Evolutionary conservation across 2,329 filamentous ascomycete species (phyloP), one percentile per base, ranked within the genome.

Genomic region (Esteya vermicola): DNA sequence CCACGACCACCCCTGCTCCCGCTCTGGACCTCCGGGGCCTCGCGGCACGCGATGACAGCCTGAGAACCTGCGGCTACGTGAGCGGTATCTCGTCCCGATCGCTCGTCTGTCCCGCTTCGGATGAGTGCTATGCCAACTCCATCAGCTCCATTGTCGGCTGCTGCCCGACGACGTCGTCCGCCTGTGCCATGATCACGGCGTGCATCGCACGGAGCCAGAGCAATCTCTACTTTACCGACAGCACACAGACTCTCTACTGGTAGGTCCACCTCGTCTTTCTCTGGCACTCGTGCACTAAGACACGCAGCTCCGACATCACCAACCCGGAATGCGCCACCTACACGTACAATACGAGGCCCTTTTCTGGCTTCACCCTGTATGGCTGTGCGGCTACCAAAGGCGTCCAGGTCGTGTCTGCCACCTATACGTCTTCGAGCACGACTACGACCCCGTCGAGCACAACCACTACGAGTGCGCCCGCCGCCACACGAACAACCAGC

Each of bases 281-380:
- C 13, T 33, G 13, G 4, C 16, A 6, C 6, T 27, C 13, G 16
- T n/a, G 20, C n/a, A 10, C 30, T 6, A 20, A 18, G 6, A 22
- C 33, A 22, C 6, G 6, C 42, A 55, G 54, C 45, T 46, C 48
- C 14, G 33, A 48, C 18, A 34, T 43, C 1, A 18, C 40, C 0
- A 53, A 45, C 28, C 52, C 54, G 2, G 41, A 53, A 40, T 60
- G 57, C 45, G 39, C 51, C 25, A 58, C 52, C 2, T 48, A 58
- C 43, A 32, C 50, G 13, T 60, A 56, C 42, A 44, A 45, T 3
- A 51, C 52, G 35, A 14, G 22, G 7, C 3, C 6, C 12, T 46
- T 51, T 30, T 37, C n/a, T 2, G 50, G 51, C 32, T 60, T 55
- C 42, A 56, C 47, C 5, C 43, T 59, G 9, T 46, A 52, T 12